Base-by-base conservation (phyloP, 1,284 basidiomycete genomes). In the Coniophora puteana region DNA sequence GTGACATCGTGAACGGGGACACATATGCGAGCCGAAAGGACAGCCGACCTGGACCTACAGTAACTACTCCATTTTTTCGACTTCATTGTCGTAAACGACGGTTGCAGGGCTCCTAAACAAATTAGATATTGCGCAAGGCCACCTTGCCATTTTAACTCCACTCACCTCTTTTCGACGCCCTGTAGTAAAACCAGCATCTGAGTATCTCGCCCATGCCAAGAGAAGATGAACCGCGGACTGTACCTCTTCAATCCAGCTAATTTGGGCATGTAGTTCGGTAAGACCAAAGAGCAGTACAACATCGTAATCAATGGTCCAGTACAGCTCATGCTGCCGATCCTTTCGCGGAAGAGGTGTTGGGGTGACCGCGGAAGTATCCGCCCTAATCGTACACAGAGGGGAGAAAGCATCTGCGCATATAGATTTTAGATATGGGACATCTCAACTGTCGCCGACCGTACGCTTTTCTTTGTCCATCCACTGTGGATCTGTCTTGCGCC, bases 261-360 rank as follows among this genome's bases (percentile, higher is more conserved):
- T 48, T 39, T 71, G 67, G 0, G 72, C 72, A 37, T 62, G 66
- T 38, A 73, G 55, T 47, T 74, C 72, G 0, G 73, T 71, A 32
- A 70, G 46, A 4, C 72, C 73, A 34, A 75, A 68, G 10, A 69
- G 47, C 25, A 74, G 45, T 13, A 74, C 52, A 4, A 75, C 51
- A 12, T 68, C 63, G 43, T 63, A 66, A 1, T 58, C 46, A 12
- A 68, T 40, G 5, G 44, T 35, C 32, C 65, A 71, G 41, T 69
- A 71, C 36, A 59, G 54, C 4, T 61, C 18, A 5, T 59, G 59
- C 2, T 55, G 52, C 21, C 56, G 61, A 26, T 59, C 58, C 27
- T 43, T 47, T 32, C 46, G 49, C 18, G 57, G 55, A 8, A 64
- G 38, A 45, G 52, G 50, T 31, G 46, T 48, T 10, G 52, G 43